phyloP scores from a whole-genome alignment of 2,329 filamentous ascomycete species.

The Thielaviopsis populi region DNA sequence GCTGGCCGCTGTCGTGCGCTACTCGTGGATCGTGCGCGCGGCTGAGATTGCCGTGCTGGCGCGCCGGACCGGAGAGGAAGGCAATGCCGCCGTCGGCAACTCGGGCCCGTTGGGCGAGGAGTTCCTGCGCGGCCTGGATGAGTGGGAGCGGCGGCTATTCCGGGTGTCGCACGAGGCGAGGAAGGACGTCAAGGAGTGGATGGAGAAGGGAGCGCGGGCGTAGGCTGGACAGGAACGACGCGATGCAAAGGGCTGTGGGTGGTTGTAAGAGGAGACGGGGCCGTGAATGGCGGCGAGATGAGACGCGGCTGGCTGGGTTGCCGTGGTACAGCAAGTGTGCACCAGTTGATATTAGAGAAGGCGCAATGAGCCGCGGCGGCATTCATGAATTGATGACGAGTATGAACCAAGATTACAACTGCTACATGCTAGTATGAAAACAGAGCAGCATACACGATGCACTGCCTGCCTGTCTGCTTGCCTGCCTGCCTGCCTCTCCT shows the following conservation, averaged over 20 bases:
- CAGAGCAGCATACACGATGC: too few relatives aligned
- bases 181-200: conserved; percentile 55
- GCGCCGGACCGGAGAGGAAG: conserved; percentile 54
- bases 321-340: neutral
- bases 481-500: neutral
- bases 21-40: conserved; percentile 70
- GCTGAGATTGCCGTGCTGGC: conserved; percentile 78
- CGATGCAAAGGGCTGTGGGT: too few relatives aligned
- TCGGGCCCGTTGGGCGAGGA: conserved; percentile 45
- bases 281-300: neutral
- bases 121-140: conserved; percentile 76
- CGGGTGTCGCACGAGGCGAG: conserved; percentile 58
- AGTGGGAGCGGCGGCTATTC: conserved; percentile 70
- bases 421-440: neutral
- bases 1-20: conserved; percentile 58
- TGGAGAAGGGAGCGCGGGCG: conserved; percentile 37
- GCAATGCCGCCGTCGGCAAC: conserved; percentile 29
- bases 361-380: neutral
- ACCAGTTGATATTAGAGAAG: neutral
- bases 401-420: neutral
- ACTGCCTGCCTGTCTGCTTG: neutral
- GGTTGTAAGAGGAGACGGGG: neutral
- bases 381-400: neutral
- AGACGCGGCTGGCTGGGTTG: neutral
- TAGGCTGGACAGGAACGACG: conserved; percentile 20